Base-by-base conservation (phyloP, 2,329 filamentous ascomycete genomes). In the Fusarium pseudoanthophilum region DNA sequence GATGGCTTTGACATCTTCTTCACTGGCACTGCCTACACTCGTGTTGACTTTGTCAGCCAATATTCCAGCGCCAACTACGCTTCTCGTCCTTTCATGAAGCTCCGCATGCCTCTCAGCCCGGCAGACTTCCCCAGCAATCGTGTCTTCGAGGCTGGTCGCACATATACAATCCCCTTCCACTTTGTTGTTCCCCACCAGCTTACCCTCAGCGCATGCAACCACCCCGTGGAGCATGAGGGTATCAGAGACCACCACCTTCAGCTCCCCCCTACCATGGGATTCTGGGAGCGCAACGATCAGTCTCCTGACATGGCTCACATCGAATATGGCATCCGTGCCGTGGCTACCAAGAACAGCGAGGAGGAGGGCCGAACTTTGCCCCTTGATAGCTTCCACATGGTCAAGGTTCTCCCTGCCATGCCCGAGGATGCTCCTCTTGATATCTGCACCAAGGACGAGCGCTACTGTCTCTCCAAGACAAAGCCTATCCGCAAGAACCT, bases 111-210 rank as follows among this genome's bases (percentile, higher is more conserved):
- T 15, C 81, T 90, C 26, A 66, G 70, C 53, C 82, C 83, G n/a
- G 82, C 83, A 2, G 77, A 81, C 11, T 85, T 89, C 60, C 88
- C 88, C 5, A 79, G 80, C 13, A 81, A 84, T 26, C 81, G 84
- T 39, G 75, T 88, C 36, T 86, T 89, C 67, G 81, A 86, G 78
- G 82, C 84, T n/a, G 86, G 84, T 5, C 78, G 79, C 71, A 83
- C 82, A 32, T 88, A 88, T 79, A 83, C 77, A 20, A 79, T 90
- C 30, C 88, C 88, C n/a, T 88, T 90, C 81, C 80, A 88, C 80
- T 90, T 90, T 72, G 85, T 90, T 65, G 84, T 90, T 21, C 88
- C 88, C n/a, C 82, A 83, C 72, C 85, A 89, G 60, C 85, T 90
- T 67, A 90, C 88, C 24, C 82, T 90, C 56, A 85, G 84, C 66